Evolutionary conservation across 768 basidiomycete species (phyloP), one percentile per base, ranked within the genome.

Genomic region (Rhizopogon roseolus): DNA sequence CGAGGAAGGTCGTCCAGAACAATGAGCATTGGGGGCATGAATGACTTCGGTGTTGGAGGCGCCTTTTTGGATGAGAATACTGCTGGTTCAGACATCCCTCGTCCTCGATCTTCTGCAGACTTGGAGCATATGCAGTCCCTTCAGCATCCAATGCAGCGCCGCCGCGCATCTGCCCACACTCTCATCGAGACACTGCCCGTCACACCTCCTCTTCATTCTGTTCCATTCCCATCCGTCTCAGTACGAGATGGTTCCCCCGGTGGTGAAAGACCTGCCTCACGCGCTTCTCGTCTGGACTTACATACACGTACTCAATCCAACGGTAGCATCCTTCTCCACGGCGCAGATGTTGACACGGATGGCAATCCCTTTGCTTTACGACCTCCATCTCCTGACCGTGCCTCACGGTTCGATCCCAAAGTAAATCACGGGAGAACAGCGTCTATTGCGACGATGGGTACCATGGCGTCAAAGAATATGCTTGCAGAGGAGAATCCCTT

Each of bases 151-250:
- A 68, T 72, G 46, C 76, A 74, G 49, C 80, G 77, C 50, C 83
- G 75, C 56, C 77, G 76, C 45, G 72, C 76, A 36, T 77, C 78
- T 3, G 76, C 77, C 9, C 79, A 86, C 61, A 69, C 70, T 56
- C 64, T 76, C 49, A 75, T 78, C 29, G 74, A 74, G 60, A 72
- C 67, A 45, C 60, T 75, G n/a, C 72, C 73, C 25, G 59, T 64
- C n/a, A 64, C 71, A 19, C 68, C 66, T 46, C 75, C 69, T 25
- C 67, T 77, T 36, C 73, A 80, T 54, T 74, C 79, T 32, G 74
- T 90, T 40, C 86, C 88, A 4, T 88, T 91, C 63, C 85, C 86
- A 27, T 77, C 76, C 38, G 67, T 74, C 43, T 80, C 83, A 37
- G 69, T 74, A 51, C 79, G 79, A 51, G 77, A 80, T 10, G 66